Percentiles rank a stretch among this genome's conserved stretches.
Evolutionary conservation across 1,284 basidiomycete species (phyloP).

Genomic region (Lignosus rhinocerotis): DNA sequence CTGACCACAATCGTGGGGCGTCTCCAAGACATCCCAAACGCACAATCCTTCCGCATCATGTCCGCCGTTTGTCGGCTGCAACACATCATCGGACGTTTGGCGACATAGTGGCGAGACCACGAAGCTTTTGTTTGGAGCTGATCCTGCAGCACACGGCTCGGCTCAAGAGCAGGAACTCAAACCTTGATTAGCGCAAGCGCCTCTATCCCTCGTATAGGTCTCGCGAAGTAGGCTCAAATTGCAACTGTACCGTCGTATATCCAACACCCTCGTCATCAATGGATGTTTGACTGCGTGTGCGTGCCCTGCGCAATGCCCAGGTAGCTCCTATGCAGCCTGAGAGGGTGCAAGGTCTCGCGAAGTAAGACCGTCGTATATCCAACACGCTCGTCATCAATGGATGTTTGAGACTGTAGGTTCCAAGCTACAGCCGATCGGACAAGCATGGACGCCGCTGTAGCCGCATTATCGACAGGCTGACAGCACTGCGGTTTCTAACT

Average conservation of each 20-base stretch:
- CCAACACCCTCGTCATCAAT: too few species aligned
- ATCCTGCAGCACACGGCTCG: neutral
- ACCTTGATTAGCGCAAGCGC: neutral
- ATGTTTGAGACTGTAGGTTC: neutral
- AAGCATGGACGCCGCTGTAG: neutral
- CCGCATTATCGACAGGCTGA: neutral
- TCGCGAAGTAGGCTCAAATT: too few species aligned
- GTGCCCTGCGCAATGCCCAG: neutral
- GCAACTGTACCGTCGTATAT: too few species aligned
- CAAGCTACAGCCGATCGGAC: neutral
- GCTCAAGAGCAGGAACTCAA: neutral
- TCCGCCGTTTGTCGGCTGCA: slow-evolving; percentile 4
- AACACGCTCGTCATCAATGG: neutral
- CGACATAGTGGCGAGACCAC: neutral
- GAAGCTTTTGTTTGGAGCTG: neutral
- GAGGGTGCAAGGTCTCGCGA: neutral
- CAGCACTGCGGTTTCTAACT: neutral
- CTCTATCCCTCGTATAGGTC: too few species aligned
- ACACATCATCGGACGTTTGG: neutral
- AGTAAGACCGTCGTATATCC: neutral
- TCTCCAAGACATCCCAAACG: slow-evolving; percentile 9
- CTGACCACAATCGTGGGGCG: slow-evolving; percentile 23
- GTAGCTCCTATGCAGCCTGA: neutral
- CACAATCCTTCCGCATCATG: slow-evolving; percentile 11
- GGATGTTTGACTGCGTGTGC: too few species aligned